Evolutionary conservation across 352 stramenopile species (phyloP).

Genomic region (Blastocystis sp.): DNA sequence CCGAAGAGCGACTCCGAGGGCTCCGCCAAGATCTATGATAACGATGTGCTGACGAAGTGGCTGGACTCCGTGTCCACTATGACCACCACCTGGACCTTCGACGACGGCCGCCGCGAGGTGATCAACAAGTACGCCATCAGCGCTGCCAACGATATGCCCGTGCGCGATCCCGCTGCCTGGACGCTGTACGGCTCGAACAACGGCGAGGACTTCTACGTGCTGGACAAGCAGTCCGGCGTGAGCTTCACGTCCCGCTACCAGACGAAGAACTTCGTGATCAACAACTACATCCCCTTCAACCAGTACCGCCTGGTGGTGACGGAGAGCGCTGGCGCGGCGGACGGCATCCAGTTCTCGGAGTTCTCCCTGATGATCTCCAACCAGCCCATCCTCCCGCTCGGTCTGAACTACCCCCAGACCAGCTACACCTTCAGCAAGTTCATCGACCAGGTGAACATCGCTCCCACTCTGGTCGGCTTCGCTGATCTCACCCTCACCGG

Average conservation of each 20-base stretch:
- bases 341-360: neutral
- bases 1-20: neutral
- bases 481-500: neutral
- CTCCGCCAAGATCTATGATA: neutral
- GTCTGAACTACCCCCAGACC: neutral
- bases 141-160: conserved; percentile 47
- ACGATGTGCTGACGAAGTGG: conserved; percentile 1
- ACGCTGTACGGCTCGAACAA: conserved; percentile 17
- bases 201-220: neutral
- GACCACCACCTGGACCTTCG: conserved; percentile 14
- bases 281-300: conserved; percentile 36
- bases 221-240: neutral
- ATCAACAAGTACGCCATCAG: conserved; percentile 36
- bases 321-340: neutral
- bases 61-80: neutral
- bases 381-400: neutral
- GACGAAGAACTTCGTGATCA: conserved; percentile 36
- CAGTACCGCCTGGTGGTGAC: conserved; percentile 10
- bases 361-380: conserved; percentile 14
- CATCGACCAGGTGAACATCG: neutral
- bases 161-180: conserved; percentile 27
- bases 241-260: conserved; percentile 5
- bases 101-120: neutral
- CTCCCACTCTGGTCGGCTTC: neutral
- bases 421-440: neutral